These are phyloP conservation scores for Yamadazyma atlantica DNA, from an alignment of 1,139 yeast species.

Conservation along the genomic window DNA sequence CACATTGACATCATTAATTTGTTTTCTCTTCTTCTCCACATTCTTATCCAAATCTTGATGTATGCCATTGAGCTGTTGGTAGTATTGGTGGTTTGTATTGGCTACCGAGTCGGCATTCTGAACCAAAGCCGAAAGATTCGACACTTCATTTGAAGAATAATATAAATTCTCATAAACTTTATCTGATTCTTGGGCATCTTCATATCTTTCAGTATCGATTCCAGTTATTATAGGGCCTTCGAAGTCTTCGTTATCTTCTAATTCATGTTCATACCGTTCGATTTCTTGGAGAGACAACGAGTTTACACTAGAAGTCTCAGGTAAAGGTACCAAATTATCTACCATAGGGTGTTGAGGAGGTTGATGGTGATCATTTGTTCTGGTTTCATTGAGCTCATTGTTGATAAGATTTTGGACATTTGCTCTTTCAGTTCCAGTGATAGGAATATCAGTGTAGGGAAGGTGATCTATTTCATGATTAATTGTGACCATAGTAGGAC, in stretches of 20 bases:
- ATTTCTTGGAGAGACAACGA: conserved; percentile 26
- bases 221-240: conserved; percentile 2
- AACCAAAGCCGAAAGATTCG: conserved; percentile 9
- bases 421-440: conserved; percentile 32
- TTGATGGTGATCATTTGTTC: conserved; percentile 3
- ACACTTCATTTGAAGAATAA: conserved; percentile 10
- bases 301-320: conserved; percentile 10
- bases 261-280: conserved; percentile 28
- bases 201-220: conserved; percentile 1
- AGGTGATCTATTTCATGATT: conserved; percentile 35
- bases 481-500: conserved; percentile 24
- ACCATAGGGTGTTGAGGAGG: conserved; percentile 29
- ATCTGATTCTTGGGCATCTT: conserved; percentile 2
- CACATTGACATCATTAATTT: conserved; percentile 29
- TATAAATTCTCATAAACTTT: conserved; percentile 23
- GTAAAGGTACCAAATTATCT: conserved; percentile 26
- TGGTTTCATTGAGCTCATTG: conserved; percentile 21
- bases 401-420: conserved; percentile 35
- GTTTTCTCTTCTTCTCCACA: conserved; percentile 28
- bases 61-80: conserved; percentile 18
- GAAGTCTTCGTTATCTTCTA: conserved; percentile 23
- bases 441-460: conserved; percentile 25
- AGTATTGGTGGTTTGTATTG: conserved; percentile 19
- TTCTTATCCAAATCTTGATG: conserved; percentile 15
- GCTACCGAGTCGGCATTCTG: conserved; percentile 14